Evolutionary conservation across 768 basidiomycete genomes (phyloP), one percentile per base, ranked within the genome.

Genomic region (Tephrocybe rancida): DNA sequence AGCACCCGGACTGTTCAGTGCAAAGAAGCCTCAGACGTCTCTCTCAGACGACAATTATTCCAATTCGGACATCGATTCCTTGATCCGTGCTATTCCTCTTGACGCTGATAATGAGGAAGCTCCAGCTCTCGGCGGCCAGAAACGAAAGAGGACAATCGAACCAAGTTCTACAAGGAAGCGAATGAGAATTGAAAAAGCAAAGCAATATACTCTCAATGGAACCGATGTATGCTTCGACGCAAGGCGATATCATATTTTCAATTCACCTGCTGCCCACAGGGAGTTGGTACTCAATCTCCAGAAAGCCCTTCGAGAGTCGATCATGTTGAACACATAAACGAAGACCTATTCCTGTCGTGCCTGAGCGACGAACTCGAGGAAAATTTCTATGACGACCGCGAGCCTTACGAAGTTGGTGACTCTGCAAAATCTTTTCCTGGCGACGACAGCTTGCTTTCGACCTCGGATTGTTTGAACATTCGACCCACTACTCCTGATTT

Each of bases 61-160:
- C 11, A 71, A 79, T 59, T 64, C 73, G 11, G 75, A 81, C 50
- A 57, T 74, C 37, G 76, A 81, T 57, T 70, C 71, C 22, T 66
- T 81, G 24, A 75, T 80, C 32, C 69, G 70, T 19, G 61, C 72
- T 37, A 54, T 70, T n/a, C 72, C 74, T 19, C 50, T 61, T 14
- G 67, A 67, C 38, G n/a, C n/a, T n/a, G n/a, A n/a, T n/a, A n/a
- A n/a, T n/a, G 61, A 62, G 21, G 43, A 45, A 22, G 10, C 6
- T 2, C 18, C 47, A 53, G 26, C 3, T 19, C n/a, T n/a, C n/a
- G 30, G 21, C 29, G 24, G 29, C 26, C 32, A 11, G 10, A 30
- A 14, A 30, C 13, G 11, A 16, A 38, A 18, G n/a, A n/a, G n/a
- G n/a, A n/a, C n/a, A n/a, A n/a, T n/a, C 5, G 18, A 41, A 41